Percentiles rank a stretch among this genome's conserved stretches.
Evolutionary conservation across 306 rosid species (phyloP).

Genomic region (Dalbergia cochinchinensis): DNA sequence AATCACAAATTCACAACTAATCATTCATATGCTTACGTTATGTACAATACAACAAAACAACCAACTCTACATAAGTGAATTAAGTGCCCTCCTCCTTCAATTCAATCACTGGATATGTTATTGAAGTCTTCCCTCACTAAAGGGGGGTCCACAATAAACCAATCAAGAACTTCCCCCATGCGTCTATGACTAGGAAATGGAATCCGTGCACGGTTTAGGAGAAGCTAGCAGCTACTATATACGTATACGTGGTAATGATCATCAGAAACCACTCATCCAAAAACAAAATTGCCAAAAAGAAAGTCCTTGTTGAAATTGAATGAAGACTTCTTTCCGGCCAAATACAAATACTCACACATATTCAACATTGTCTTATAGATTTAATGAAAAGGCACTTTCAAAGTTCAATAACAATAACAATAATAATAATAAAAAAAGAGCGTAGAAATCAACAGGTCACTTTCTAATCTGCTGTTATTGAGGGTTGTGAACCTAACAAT

Average conservation of each 20-base stretch:
- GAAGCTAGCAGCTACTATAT: background rate
- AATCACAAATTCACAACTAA: background rate
- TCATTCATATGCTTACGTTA: background rate
- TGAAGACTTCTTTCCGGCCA: background rate
- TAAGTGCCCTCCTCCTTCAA: background rate
- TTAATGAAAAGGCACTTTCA: background rate
- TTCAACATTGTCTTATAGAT: background rate
- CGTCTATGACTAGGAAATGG: conserved; percentile 37
- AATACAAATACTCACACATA: background rate
- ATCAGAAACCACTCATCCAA: background rate
- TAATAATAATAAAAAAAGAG: no score
- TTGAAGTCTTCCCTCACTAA: conserved; percentile 3
- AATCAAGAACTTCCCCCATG: background rate
- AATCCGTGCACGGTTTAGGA: conserved; percentile 48
- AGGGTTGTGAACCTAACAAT: background rate
- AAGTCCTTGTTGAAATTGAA: conserved; percentile 22
- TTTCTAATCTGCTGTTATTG: conserved; percentile 19
- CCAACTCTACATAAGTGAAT: conserved; percentile 2
- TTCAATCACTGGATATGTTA: conserved; percentile 28
- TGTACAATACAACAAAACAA: conserved; percentile 12
- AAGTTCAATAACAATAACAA: background rate
- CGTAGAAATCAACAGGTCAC: background rate
- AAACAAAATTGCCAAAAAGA: background rate
- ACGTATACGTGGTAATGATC: background rate
- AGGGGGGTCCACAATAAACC: conserved; percentile 43